Evolutionary conservation across 2,329 filamentous ascomycete genomes (phyloP).

Genomic region (Onygenales sp.): DNA sequence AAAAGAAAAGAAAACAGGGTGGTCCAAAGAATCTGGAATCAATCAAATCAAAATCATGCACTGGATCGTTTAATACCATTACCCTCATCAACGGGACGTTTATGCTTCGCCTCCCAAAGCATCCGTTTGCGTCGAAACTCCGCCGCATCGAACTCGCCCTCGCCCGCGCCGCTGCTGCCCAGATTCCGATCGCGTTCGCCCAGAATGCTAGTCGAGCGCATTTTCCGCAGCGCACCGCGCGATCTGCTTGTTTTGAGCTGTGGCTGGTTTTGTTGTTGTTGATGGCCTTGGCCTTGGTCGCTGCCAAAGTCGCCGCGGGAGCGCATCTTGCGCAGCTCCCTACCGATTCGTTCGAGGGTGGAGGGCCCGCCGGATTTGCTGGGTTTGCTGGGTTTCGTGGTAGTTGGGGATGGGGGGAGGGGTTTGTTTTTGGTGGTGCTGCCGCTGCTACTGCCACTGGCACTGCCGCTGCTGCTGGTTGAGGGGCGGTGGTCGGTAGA

Average conservation of each 20-base stretch:
- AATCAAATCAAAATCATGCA: not conserved
- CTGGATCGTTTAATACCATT: not conserved
- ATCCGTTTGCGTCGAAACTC: conserved; percentile 39
- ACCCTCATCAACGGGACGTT: not conserved
- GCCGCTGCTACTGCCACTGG: conserved; percentile 15
- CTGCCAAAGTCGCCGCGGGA: conserved; percentile 45
- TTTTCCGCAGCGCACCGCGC: conserved; percentile 21
- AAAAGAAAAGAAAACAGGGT: not conserved
- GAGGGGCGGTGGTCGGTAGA: conserved; percentile 24
- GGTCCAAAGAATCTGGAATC: not conserved
- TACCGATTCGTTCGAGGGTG: conserved; percentile 50
- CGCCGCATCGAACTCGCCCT: conserved; percentile 39
- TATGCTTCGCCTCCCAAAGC: conserved; percentile 36
- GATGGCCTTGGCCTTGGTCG: conserved; percentile 20
- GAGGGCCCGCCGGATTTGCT: conserved; percentile 31
- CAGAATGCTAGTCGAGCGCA: conserved; percentile 23
- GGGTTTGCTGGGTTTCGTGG: not conserved
- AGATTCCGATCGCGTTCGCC: conserved; percentile 18
- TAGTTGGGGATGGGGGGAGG: conserved; percentile 28
- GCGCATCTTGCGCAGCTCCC: conserved; percentile 50
- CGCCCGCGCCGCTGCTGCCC: conserved; percentile 19
- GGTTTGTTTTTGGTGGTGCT: conserved; percentile 25
- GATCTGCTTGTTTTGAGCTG: not conserved
- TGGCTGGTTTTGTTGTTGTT: not conserved
- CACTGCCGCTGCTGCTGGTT: conserved; percentile 26